Percentiles rank a stretch among this genome's conserved stretches.
Conservation (phyloP, 176 grass and related monocot species). For the Hordeum vulgare region MorexV3_pseudomolecules_assembly NC_058522.1:171286433-171286932, state of each 20-base stretch:
- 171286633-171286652: not conserved
- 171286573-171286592: not conserved
- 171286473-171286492: not conserved
- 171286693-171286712: not conserved
- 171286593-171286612: not conserved
- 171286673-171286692: not conserved
- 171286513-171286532: not conserved
- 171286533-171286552: not conserved
- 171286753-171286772: not conserved
- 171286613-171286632: not conserved
- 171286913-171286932: conserved; percentile 43
- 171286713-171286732: not conserved
- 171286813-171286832: not conserved
- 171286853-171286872: not conserved
- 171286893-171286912: conserved; percentile 65
- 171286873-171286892: conserved; percentile 27
- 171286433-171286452: not conserved
- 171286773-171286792: no score
- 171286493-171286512: not conserved
- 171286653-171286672: not conserved
- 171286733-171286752: not conserved
- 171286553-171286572: not conserved
- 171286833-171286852: not conserved
- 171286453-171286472: not conserved
- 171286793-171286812: not conserved